Evolutionary conservation across 2,329 filamentous ascomycete species (phyloP), one percentile per base, ranked within the genome.

Genomic region (Bipolaris victoriae): DNA sequence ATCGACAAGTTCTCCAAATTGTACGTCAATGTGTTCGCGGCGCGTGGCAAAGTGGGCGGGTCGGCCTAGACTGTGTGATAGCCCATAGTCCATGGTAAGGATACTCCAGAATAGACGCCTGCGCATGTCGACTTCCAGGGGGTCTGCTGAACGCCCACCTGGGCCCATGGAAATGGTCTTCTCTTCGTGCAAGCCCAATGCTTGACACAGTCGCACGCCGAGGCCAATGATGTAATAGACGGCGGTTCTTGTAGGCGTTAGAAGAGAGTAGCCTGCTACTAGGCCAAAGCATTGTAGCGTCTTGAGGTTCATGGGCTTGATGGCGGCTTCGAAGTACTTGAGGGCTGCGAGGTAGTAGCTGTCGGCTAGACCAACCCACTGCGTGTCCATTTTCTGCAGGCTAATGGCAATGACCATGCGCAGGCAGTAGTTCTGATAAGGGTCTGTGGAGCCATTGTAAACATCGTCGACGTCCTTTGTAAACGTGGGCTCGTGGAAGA

Each of bases 331-430:
- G 60, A 98, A 87, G 67, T 88, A 88, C 60, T 89, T 87, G 79
- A 98, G 88, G 5, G 94, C 94, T 22, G 93, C 90, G 20, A 97
- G 83, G 71, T 97, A 98, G 78, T 96, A 98, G 72, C 92, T 93
- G 77, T 98, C 94, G 29, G 95, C 94, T 26, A 98, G 81, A 22
- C 93, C 93, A n/a, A 93, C 92, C 75, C 95, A 98, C 63, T 91
- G 88, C 0, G 89, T 86, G 72, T 93, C 91, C 69, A 97, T 83
- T 76, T 96, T 97, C 77, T 98, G 94, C 77, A 98, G 85, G 74
- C 92, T 94, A 70, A 97, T 96, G 29, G 95, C 94, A 70, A 98
- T 88, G 51, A 97, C 91, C 86, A 98, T 93, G 56, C 91, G 88
- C 49, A 96, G 80, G 43, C 94, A 86, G 69, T 97, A 98, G 68